These are phyloP conservation scores for Podila epigama DNA, from an alignment of 192 early-diverging fungal genomes.

Conservation along the genomic window DNA sequence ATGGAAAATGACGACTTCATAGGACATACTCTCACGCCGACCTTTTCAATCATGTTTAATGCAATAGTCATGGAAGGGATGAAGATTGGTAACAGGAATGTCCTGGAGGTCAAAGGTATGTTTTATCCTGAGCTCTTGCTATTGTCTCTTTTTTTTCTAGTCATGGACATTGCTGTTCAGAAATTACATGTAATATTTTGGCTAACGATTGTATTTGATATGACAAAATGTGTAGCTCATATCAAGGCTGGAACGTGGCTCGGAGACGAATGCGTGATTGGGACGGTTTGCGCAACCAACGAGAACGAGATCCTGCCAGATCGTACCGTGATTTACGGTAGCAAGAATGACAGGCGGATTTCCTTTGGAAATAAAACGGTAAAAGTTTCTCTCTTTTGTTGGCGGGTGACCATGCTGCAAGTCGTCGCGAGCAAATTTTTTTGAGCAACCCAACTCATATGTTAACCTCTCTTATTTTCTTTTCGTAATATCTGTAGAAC, in stretches of 20 bases:
- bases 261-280: constrained; percentile 76
- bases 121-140: neutral
- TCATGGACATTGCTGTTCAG: neutral
- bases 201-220: neutral
- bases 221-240: constrained; percentile 46
- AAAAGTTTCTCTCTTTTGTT: neutral
- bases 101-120: constrained; percentile 71
- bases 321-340: constrained; percentile 74
- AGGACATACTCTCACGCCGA: neutral
- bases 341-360: constrained; percentile 56
- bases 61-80: constrained; percentile 68
- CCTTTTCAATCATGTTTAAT: neutral
- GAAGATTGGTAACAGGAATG: constrained; percentile 69
- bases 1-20: neutral
- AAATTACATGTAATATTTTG: neutral
- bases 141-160: too few species aligned
- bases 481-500: constrained; percentile 31
- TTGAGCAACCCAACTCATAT: neutral
- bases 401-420: neutral
- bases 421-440: neutral
- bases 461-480: neutral
- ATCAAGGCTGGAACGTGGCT: constrained; percentile 63
- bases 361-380: constrained; percentile 52
- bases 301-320: constrained; percentile 64
- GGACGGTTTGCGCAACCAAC: constrained; percentile 68